These are phyloP conservation scores for Heterobasidion occidentale DNA, from an alignment of 1,284 basidiomycete species.

Conservation along the genomic window DNA sequence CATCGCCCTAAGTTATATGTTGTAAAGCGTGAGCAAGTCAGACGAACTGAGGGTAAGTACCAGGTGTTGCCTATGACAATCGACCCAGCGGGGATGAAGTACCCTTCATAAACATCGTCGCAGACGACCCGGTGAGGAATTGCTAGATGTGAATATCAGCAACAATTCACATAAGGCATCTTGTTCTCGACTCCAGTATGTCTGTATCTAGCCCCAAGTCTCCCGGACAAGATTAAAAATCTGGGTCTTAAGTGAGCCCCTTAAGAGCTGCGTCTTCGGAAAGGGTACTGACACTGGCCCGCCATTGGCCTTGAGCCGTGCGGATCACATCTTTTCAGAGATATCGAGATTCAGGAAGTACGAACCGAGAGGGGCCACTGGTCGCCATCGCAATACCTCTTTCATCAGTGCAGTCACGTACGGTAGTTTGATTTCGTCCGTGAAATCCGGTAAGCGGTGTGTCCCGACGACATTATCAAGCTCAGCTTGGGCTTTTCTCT, in stretches of 20 bases:
- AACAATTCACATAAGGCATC: no score
- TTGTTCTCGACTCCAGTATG: no score
- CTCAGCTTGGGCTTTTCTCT: constrained; percentile 19
- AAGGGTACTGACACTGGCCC: no score
- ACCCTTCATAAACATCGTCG: constrained; percentile 29
- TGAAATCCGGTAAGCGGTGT: constrained; percentile 12
- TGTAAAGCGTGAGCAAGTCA: neutral
- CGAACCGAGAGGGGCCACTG: constrained; percentile 8
- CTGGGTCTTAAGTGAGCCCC: no score
- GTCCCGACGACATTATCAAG: constrained; percentile 11
- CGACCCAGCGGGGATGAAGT: constrained; percentile 26
- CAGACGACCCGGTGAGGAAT: constrained; percentile 19
- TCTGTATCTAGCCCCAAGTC: no score
- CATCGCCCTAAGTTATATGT: neutral
- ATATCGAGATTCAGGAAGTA: neutral
- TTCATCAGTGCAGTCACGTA: constrained; percentile 15
- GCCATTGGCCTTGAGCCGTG: neutral
- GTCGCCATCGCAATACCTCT: constrained; percentile 14
- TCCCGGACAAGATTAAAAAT: no score
- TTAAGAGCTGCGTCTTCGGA: no score
- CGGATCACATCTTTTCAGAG: neutral
- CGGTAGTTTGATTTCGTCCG: constrained; percentile 7
- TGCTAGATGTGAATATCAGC: constrained; percentile 7
- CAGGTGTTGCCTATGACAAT: constrained; percentile 24
- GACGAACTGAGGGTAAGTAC: constrained; percentile 8